A percentile compares a stretch with the other conserved stretches of the same genome.
These are phyloP conservation scores for Paramecium bursaria DNA, from an alignment of 73 alveolate genomes.

Conservation along the genomic window DNA sequence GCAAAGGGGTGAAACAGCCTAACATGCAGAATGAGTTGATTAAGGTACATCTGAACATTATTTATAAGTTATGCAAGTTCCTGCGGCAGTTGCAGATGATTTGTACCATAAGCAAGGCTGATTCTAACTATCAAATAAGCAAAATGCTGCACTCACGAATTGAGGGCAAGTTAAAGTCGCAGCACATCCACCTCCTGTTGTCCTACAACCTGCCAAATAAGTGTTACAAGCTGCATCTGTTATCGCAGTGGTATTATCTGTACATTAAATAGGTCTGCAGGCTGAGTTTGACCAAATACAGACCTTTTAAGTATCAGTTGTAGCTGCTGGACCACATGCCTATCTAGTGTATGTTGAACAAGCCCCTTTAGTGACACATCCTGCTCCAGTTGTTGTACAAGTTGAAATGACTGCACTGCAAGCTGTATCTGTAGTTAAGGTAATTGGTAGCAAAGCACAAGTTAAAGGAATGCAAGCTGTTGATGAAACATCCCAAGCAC, in stretches of 20 bases:
- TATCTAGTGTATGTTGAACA: slow-evolving; percentile 20
- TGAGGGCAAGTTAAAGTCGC: neutral
- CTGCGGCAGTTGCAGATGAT: neutral
- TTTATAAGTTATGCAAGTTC: neutral
- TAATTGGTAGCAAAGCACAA: slow-evolving; percentile 43
- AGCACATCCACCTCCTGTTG: slow-evolving; percentile 30
- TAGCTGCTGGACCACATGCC: slow-evolving; percentile 9
- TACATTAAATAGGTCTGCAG: slow-evolving; percentile 3
- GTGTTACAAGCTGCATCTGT: slow-evolving; percentile 8
- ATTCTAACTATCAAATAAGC: neutral
- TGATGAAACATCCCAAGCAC: slow-evolving; percentile 45
- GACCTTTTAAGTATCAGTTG: neutral
- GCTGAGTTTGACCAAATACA: slow-evolving; percentile 10
- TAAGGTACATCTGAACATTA: slow-evolving; percentile 20
- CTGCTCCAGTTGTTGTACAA: slow-evolving; percentile 31
- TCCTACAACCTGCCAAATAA: slow-evolving; percentile 1
- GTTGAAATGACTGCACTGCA: neutral
- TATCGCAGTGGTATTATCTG: slow-evolving; percentile 10
- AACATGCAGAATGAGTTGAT: slow-evolving; percentile 3
- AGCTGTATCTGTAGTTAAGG: neutral
- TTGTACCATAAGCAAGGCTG: slow-evolving; percentile 42
- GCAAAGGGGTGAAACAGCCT: neutral
- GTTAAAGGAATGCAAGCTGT: slow-evolving; percentile 6
- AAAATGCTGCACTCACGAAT: neutral
- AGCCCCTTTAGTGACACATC: neutral